Evolutionary conservation across 2,329 filamentous ascomycete genomes (phyloP).

Genomic region (Arthrobotrys entomopaga): DNA sequence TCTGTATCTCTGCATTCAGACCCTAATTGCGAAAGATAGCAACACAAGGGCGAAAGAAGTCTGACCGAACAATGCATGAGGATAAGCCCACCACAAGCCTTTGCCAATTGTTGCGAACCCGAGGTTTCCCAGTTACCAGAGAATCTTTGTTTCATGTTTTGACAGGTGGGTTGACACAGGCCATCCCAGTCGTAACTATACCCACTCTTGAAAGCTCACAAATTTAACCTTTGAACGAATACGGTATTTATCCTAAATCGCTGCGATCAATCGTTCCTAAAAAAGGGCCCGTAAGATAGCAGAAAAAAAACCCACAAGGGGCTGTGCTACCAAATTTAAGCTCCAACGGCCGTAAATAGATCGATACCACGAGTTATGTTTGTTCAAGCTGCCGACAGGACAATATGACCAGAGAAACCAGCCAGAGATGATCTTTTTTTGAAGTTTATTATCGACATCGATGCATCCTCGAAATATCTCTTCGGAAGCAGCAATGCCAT

Average conservation of each 20-base stretch:
- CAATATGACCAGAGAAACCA: not conserved
- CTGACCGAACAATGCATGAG: slow-evolving; percentile 31
- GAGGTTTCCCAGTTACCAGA: slow-evolving; percentile 30
- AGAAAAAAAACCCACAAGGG: slow-evolving; percentile 13
- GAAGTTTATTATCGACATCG: slow-evolving; percentile 2
- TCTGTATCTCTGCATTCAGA: not conserved
- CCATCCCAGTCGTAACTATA: slow-evolving; percentile 2
- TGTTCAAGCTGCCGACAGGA: slow-evolving; percentile 20
- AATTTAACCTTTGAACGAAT: slow-evolving; percentile 35
- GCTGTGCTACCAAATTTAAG: slow-evolving; percentile 46
- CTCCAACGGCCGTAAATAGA: slow-evolving; percentile 44
- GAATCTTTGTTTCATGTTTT: slow-evolving; percentile 38
- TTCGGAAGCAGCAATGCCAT: not conserved
- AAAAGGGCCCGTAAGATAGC: slow-evolving; percentile 19
- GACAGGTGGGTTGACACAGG: slow-evolving; percentile 15
- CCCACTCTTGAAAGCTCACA: not conserved
- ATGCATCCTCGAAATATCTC: slow-evolving; percentile 6
- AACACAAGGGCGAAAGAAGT: slow-evolving; percentile 10
- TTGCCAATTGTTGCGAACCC: not conserved
- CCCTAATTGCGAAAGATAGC: slow-evolving; percentile 32
- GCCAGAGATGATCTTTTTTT: not conserved
- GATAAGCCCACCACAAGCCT: not conserved
- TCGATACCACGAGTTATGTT: slow-evolving; percentile 27
- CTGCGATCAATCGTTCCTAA: slow-evolving; percentile 8
- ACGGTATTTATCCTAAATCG: slow-evolving; percentile 46